Percentiles rank a stretch among this genome's conserved stretches.
phyloP scores from a whole-genome alignment of 495 filamentous ascomycete genomes.

The Penicillium ucsense region DNA sequence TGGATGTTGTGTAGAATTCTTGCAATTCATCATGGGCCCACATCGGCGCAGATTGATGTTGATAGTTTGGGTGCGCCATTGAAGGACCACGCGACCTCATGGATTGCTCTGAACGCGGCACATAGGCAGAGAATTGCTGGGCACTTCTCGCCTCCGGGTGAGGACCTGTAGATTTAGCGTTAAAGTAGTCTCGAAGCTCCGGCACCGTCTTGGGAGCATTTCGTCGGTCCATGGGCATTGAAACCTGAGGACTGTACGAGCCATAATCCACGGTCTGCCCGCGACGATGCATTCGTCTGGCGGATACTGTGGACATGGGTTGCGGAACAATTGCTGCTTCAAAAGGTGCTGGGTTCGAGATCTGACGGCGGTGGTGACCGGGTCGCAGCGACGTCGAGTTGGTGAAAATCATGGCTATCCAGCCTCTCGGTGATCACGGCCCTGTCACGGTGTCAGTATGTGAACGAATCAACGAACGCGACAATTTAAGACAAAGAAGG shows the following conservation, averaged over 20 bases:
- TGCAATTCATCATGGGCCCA: slow-evolving; percentile 32
- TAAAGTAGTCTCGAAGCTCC: slow-evolving; percentile 23
- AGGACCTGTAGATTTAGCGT: slow-evolving; percentile 26
- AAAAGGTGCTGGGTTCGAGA: slow-evolving; percentile 72
- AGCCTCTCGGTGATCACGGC: slow-evolving; percentile 18
- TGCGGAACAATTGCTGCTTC: slow-evolving; percentile 37
- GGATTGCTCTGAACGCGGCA: slow-evolving; percentile 7
- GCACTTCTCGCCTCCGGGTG: slow-evolving; percentile 4
- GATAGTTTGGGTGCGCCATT: slow-evolving; percentile 7
- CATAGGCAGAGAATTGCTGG: slow-evolving; percentile 10
- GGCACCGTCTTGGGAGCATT: slow-evolving; percentile 17
- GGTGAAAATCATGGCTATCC: slow-evolving; percentile 18
- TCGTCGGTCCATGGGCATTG: slow-evolving; percentile 9
- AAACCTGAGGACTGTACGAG: slow-evolving; percentile 37
- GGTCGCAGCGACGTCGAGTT: slow-evolving; percentile 14
- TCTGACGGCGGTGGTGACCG: slow-evolving; percentile 70
- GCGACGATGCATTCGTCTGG: slow-evolving; percentile 49
- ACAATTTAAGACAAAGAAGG: slow-evolving; percentile 5
- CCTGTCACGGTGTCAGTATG: slow-evolving; percentile 32
- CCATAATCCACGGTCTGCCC: slow-evolving; percentile 72
- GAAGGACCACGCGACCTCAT: slow-evolving; percentile 2
- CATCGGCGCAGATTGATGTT: slow-evolving; percentile 16
- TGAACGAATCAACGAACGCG: slow-evolving; percentile 20
- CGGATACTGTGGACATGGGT: slow-evolving; percentile 9
- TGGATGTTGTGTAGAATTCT: slow-evolving; percentile 12